Evolutionary conservation across 23 red algal species (phyloP).

Genomic region (Gracilariopsis chorda): DNA sequence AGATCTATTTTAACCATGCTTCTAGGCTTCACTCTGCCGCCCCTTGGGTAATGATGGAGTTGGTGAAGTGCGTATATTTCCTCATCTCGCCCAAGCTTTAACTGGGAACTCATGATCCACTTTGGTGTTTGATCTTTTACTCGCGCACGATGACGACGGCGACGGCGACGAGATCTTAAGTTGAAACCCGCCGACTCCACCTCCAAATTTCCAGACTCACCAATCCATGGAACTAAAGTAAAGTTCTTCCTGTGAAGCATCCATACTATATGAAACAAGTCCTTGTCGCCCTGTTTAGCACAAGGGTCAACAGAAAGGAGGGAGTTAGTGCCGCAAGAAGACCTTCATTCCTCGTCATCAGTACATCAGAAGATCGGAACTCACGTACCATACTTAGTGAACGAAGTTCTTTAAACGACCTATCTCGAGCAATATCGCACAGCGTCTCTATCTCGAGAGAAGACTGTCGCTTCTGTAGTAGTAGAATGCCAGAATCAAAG

Average conservation of each 20-base stretch:
- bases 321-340: background rate
- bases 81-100: conserved; percentile 52
- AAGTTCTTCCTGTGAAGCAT: conserved; percentile 44
- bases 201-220: conserved; percentile 14
- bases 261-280: conserved; percentile 61
- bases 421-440: conserved; percentile 20
- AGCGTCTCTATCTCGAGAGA: background rate
- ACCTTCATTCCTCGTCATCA: background rate
- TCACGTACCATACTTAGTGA: conserved; percentile 40
- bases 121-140: background rate
- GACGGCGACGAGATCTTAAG: background rate
- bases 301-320: background rate
- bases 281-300: conserved; percentile 41
- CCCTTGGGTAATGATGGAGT: conserved; percentile 5
- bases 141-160: background rate
- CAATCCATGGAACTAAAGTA: conserved; percentile 43
- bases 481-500: conserved; percentile 54
- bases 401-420: background rate
- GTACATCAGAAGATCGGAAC: background rate
- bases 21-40: background rate
- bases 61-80: conserved; percentile 46
- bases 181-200: background rate
- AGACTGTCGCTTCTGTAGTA: conserved; percentile 1
- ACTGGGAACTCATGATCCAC: conserved; percentile 53
- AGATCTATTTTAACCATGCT: background rate